Conservation (phyloP, 2,329 filamentous ascomycete genomes). For the Alternaria arborescens region DNA sequence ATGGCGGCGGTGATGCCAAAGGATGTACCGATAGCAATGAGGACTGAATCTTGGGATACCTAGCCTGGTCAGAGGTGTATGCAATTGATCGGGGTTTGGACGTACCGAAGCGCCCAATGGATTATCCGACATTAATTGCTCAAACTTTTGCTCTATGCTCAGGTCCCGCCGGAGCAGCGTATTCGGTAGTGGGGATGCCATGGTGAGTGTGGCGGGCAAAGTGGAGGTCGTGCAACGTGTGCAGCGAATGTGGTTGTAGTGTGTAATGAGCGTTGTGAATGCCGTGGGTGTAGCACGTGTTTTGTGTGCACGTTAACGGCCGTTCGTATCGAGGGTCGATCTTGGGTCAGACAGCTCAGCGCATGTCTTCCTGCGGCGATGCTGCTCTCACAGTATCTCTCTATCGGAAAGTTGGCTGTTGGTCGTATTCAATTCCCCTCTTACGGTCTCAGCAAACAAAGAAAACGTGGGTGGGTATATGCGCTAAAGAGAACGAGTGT, state of each 20-base stretch:
- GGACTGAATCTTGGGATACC: slow-evolving; percentile 70
- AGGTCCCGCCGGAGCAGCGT: slow-evolving; percentile 38
- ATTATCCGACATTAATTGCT: slow-evolving; percentile 41
- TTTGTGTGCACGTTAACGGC: neutral
- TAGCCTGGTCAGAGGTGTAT: slow-evolving; percentile 42
- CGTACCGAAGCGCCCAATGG: slow-evolving; percentile 39
- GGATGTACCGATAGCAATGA: slow-evolving; percentile 82
- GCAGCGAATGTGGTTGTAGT: neutral
- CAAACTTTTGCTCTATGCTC: slow-evolving; percentile 43
- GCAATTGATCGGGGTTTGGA: neutral
- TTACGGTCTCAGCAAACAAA: neutral
- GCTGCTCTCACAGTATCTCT: neutral
- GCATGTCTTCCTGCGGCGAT: neutral
- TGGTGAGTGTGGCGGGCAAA: slow-evolving; percentile 23
- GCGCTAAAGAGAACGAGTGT: neutral
- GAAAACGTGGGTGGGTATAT: neutral
- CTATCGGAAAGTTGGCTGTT: neutral
- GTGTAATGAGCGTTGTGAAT: slow-evolving; percentile 3
- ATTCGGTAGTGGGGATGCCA: slow-evolving; percentile 28
- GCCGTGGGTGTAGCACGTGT: neutral
- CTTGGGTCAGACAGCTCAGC: neutral
- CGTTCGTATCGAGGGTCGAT: neutral
- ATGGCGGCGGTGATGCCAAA: slow-evolving; percentile 77
- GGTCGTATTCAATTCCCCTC: neutral
- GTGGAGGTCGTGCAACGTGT: slow-evolving; percentile 14